phyloP scores from a whole-genome alignment of 1,139 yeast genomes.

The Wickerhamomyces sp. region DNA sequence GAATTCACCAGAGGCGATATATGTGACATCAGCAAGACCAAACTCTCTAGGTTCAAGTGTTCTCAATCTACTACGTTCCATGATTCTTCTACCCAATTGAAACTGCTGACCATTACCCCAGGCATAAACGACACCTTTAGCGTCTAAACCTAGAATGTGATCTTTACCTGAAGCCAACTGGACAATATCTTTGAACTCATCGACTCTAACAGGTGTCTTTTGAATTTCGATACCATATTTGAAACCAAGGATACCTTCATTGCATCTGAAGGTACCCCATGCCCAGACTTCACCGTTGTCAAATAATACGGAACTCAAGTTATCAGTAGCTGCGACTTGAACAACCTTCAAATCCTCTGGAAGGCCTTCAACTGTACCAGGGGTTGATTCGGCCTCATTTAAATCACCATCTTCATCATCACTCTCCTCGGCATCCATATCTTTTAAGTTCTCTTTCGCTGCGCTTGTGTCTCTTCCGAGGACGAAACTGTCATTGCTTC shows the following conservation, averaged over 20 bases:
- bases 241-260: constrained; percentile 88
- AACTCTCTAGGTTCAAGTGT: constrained; percentile 74
- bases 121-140: constrained; percentile 81
- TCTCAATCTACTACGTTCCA: constrained; percentile 69
- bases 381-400: constrained; percentile 86
- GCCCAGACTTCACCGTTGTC: constrained; percentile 88
- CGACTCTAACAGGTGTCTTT: constrained; percentile 57
- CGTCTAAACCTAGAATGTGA: constrained; percentile 78
- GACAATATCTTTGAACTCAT: constrained; percentile 62
- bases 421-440: constrained; percentile 50
- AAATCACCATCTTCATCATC: constrained; percentile 75
- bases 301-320: constrained; percentile 73
- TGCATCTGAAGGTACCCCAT: constrained; percentile 96
- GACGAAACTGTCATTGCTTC: constrained; percentile 88
- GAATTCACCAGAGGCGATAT: constrained; percentile 89
- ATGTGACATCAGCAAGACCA: constrained; percentile 70
- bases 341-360: constrained; percentile 58
- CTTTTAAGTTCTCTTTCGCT: constrained; percentile 56
- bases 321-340: constrained; percentile 90
- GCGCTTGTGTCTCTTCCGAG: constrained; percentile 81
- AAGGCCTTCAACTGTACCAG: constrained; percentile 65
- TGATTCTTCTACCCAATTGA: constrained; percentile 80
- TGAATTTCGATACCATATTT: constrained; percentile 62
- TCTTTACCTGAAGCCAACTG: constrained; percentile 92
- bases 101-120: constrained; percentile 97